Evolutionary conservation across 371 early-diverging fungal species (phyloP), one percentile per base, ranked within the genome.

Genomic region (Mortierella sp.): DNA sequence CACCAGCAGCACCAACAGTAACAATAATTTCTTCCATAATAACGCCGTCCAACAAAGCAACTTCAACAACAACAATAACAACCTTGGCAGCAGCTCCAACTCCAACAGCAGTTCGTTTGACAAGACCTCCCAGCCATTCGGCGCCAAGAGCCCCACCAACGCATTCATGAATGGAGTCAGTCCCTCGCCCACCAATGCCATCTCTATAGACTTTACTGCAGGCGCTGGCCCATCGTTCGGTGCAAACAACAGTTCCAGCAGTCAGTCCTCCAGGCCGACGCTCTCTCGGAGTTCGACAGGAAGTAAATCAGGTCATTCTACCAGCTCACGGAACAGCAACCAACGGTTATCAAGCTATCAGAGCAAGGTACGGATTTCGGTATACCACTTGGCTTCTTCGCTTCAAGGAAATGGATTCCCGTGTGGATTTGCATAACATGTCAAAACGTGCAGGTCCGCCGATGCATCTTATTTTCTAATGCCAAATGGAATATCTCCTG

Each of bases 251-350:
- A 73, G 72, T 37, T 71, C 76, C 6, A 72, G 70, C 31, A 55
- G 72, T 37, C 57, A 61, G 16, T 61, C 50, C 19, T 73, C 40
- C 48, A 50, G 84, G 26, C 86, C 86, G 31, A 57, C 79, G 1
- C 74, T 85, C 37, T 85, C 86, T 11, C 76, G 86, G 44, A 85
- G 82, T 74, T 81, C 86, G 9, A 85, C 86, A 19, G 86, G 86
- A 67, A 79, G 76, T 57, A 85, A 85, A 76, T 76, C 81, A 2
- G 78, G 78, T 16, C 75, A 80, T 40, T 74, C 78, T 9, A 46
- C 82, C 28, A 70, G 77, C 26, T 85, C 85, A 21, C 81, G 86
- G 34, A 79, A 74, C 43, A 81, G 72, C 31, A 37, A 76, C 14
- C 78, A 85, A 21, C 55, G 86, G 40, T 51, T 81, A 31, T 81